A percentile compares a stretch with the other conserved stretches of the same genome.
These are phyloP conservation scores for Phytophthora nicotianae DNA, from an alignment of 352 stramenopile genomes.

Conservation along the genomic window DNA sequence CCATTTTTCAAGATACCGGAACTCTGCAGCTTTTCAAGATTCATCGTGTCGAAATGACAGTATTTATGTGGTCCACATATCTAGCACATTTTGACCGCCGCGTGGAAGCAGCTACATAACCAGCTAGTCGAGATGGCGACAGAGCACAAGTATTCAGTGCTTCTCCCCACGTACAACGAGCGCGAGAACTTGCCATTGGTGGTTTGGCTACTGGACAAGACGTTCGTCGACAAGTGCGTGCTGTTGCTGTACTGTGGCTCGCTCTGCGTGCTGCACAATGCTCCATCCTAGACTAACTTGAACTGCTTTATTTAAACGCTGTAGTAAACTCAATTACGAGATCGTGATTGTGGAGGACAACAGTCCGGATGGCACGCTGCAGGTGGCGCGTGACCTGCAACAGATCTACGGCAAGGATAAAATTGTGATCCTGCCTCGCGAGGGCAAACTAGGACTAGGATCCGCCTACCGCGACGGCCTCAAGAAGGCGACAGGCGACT, in stretches of 20 bases:
- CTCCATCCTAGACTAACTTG: not conserved
- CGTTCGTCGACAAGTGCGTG: conserved; percentile 90
- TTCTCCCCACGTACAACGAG: conserved; percentile 99
- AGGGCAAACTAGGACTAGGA: conserved; percentile 96
- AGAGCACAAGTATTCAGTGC: conserved; percentile 91
- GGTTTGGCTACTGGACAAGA: conserved; percentile 96
- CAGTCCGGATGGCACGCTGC: conserved; percentile 95
- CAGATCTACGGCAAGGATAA: conserved; percentile 91
- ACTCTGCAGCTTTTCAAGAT: not conserved
- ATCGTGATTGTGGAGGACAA: conserved; percentile 99
- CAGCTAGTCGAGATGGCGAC: conserved; percentile 19
- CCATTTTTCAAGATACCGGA: conserved; percentile 7
- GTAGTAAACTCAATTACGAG: conserved; percentile 92
- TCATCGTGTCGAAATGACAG: conserved; percentile 5
- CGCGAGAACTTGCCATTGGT: conserved; percentile 98
- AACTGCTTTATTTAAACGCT: not conserved
- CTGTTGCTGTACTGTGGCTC: not conserved
- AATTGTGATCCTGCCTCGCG: conserved; percentile 93
- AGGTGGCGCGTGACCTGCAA: conserved; percentile 93
- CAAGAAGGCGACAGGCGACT: conserved; percentile 91
- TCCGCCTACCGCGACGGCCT: conserved; percentile 97
- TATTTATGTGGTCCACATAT: conserved; percentile 11
- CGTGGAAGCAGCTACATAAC: conserved; percentile 18
- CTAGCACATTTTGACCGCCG: conserved; percentile 6
- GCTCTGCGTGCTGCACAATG: conserved; percentile 7